These are phyloP conservation scores for Fraxinus sp. DNA, from an alignment of 305 asterid genomes.

Conservation along the genomic window DNA sequence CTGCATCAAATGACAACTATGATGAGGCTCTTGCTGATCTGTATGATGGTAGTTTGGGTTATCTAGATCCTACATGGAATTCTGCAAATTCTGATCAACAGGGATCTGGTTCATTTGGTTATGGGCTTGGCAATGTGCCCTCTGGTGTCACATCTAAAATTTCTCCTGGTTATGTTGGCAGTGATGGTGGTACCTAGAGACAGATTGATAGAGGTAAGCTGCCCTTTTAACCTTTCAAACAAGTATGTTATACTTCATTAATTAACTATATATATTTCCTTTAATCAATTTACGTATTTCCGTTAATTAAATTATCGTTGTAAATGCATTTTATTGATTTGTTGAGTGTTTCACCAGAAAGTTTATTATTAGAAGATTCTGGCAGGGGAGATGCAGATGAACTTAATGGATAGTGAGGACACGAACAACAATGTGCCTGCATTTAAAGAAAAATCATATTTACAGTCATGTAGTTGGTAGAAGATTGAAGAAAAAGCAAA, in stretches of 20 bases:
- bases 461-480: not conserved
- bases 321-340: not conserved
- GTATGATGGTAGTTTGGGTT: constrained; percentile 17
- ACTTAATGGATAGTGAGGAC: not conserved
- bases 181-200: constrained; percentile 31
- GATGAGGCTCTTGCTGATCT: constrained; percentile 18
- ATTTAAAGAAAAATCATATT: not conserved
- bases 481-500: not conserved
- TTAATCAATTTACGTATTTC: not conserved
- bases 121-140: constrained; percentile 19
- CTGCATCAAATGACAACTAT: constrained; percentile 14
- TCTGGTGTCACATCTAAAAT: constrained; percentile 25
- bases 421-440: not conserved
- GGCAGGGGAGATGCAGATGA: not conserved
- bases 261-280: not conserved
- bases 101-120: constrained; percentile 31
- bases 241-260: not conserved
- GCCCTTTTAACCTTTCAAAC: not conserved
- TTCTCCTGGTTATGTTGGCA: constrained; percentile 31
- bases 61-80: constrained; percentile 28
- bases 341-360: not conserved
- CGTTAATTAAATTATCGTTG: not conserved
- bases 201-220: constrained; percentile 29
- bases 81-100: constrained; percentile 22
- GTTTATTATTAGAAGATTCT: not conserved